A percentile compares a stretch with the other conserved stretches of the same genome.
Conservation (phyloP, 2,329 filamentous ascomycete genomes). For the Proliferodiscus dingleyae region DNA sequence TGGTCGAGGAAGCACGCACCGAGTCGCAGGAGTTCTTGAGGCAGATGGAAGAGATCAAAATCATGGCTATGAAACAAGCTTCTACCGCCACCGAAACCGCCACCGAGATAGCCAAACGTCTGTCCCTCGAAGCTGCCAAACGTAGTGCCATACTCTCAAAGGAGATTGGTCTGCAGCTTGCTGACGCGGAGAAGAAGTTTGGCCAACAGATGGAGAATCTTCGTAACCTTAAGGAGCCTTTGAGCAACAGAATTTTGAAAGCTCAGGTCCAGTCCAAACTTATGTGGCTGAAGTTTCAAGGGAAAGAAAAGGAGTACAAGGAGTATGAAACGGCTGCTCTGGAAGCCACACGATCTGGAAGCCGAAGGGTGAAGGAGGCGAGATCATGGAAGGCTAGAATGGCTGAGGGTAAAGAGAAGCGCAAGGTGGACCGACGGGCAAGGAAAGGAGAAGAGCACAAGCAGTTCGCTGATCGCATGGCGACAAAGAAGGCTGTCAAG, state of each 20-base stretch:
- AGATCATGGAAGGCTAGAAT: constrained; percentile 9
- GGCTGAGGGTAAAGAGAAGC: constrained; percentile 10
- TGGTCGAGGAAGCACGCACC: constrained; percentile 19
- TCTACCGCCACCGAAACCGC: constrained; percentile 14
- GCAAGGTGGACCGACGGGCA: neutral
- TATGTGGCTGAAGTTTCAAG: constrained; percentile 51
- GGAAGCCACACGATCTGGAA: constrained; percentile 13
- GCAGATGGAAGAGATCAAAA: constrained; percentile 20
- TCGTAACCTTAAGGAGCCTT: constrained; percentile 36
- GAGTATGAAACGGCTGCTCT: constrained; percentile 46
- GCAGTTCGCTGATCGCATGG: constrained; percentile 7
- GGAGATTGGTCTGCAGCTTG: constrained; percentile 22
- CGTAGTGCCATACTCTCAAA: constrained; percentile 26
- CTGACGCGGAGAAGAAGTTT: constrained; percentile 33
- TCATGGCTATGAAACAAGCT: constrained; percentile 20
- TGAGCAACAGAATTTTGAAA: constrained; percentile 43
- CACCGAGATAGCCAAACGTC: constrained; percentile 20
- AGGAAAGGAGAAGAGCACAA: no score
- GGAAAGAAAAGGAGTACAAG: constrained; percentile 42
- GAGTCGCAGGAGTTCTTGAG: constrained; percentile 18
- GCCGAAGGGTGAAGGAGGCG: constrained; percentile 1
- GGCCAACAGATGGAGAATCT: constrained; percentile 31
- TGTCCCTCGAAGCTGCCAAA: constrained; percentile 27
- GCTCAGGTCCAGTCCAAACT: constrained; percentile 53
- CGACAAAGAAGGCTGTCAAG: constrained; percentile 13